Conservation (phyloP, 306 rosid genomes). For the Mimosa pudica region DNA sequence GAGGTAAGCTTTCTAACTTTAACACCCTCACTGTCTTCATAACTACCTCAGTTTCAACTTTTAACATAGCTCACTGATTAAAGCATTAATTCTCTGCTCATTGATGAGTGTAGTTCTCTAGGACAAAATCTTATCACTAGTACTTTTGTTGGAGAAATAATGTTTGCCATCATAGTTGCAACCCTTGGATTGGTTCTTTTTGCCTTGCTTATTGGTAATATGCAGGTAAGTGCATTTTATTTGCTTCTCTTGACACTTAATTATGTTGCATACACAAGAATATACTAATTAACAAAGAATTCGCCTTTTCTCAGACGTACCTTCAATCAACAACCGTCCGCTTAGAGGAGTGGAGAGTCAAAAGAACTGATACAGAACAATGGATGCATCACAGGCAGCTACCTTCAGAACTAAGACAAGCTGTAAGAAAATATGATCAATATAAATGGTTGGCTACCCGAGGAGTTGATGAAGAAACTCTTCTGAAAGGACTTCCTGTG, state of each 20-base stretch:
- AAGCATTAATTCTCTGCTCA: constrained; percentile 10
- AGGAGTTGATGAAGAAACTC: constrained; percentile 87
- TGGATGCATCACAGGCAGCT: constrained; percentile 98
- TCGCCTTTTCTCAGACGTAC: constrained; percentile 57
- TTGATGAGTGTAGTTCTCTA: constrained; percentile 69
- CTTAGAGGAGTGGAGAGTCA: constrained; percentile 93
- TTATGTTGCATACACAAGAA: not conserved
- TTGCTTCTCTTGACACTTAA: not conserved
- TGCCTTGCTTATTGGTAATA: constrained; percentile 86
- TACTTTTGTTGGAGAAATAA: constrained; percentile 83
- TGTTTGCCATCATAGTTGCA: constrained; percentile 77
- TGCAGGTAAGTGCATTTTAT: constrained; percentile 67
- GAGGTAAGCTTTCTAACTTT: constrained; percentile 48
- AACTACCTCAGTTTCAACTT: not conserved
- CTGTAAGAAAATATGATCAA: constrained; percentile 80
- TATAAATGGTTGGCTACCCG: constrained; percentile 93
- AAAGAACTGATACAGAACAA: constrained; percentile 86
- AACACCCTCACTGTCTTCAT: not conserved
- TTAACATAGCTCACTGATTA: not conserved
- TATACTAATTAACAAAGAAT: constrained; percentile 1
- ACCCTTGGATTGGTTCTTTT: constrained; percentile 89
- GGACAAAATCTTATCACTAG: constrained; percentile 90
- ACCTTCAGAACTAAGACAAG: constrained; percentile 65
- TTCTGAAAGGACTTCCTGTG: constrained; percentile 73
- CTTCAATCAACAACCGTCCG: constrained; percentile 86